phyloP scores from a whole-genome alignment of 1,284 basidiomycete species.

The Rhodotorula sp. region DNA sequence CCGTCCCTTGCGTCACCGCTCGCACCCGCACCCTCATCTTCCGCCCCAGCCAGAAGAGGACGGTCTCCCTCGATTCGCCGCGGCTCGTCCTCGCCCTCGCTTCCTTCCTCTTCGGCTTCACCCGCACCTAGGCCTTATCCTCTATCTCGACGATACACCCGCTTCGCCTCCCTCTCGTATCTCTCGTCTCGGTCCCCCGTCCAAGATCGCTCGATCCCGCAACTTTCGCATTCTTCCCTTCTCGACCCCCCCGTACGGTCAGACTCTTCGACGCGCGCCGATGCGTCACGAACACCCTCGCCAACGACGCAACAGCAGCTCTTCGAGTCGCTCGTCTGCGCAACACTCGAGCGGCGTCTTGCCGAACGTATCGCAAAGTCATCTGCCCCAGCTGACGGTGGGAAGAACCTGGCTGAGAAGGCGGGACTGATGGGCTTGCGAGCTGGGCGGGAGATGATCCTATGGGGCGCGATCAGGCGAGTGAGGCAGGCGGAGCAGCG shows the following conservation, averaged over 20 bases:
- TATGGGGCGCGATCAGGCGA: slow-evolving; percentile 15
- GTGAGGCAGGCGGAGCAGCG: background rate
- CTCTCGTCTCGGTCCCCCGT: background rate
- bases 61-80: background rate
- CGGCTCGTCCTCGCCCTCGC: background rate
- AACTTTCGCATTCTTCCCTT: background rate
- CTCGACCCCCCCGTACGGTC: background rate
- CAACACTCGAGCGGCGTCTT: slow-evolving; percentile 1
- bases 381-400: background rate
- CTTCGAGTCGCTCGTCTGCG: slow-evolving; percentile 3
- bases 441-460: slow-evolving; percentile 14
- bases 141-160: slow-evolving; percentile 17
- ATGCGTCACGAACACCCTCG: background rate
- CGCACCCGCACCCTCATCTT: background rate
- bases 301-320: background rate
- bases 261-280: background rate
- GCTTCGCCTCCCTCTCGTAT: background rate
- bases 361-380: background rate
- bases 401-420: background rate
- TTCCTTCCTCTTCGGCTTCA: background rate
- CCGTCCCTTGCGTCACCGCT: background rate
- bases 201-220: slow-evolving; percentile 1
- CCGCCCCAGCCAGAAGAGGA: background rate
- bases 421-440: slow-evolving; percentile 12
- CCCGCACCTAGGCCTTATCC: background rate